These are phyloP conservation scores for Penicillium parvum DNA, from an alignment of 495 filamentous ascomycete species.

Conservation along the genomic window DNA sequence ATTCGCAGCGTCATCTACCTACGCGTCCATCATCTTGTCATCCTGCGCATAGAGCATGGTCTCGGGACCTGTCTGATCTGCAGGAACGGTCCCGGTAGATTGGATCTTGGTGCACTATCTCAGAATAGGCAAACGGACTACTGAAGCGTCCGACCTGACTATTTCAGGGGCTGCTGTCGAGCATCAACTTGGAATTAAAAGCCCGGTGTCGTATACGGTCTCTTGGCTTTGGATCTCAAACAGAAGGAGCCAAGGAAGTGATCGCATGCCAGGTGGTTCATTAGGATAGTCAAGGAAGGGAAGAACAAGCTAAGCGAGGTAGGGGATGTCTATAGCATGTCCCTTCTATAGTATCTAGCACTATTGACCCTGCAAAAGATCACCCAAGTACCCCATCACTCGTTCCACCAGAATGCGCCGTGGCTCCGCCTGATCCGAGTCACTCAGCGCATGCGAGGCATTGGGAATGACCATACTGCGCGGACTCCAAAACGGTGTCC, in stretches of 20 bases:
- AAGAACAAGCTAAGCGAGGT: too few species aligned
- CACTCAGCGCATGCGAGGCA: constrained; percentile 45
- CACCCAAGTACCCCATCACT: constrained; percentile 30
- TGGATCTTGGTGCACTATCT: constrained; percentile 16
- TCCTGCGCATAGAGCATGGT: neutral
- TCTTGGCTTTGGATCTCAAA: too few species aligned
- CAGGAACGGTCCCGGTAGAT: constrained; percentile 8
- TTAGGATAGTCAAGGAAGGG: too few species aligned
- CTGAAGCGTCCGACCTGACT: too few species aligned
- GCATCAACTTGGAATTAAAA: too few species aligned
- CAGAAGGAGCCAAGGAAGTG: too few species aligned
- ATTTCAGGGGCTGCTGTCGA: too few species aligned
- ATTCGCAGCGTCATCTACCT: neutral
- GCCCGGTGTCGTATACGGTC: too few species aligned
- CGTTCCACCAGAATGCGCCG: constrained; percentile 31
- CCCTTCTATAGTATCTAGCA: too few species aligned
- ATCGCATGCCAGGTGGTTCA: too few species aligned
- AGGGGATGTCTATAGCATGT: too few species aligned
- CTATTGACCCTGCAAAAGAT: constrained; percentile 17
- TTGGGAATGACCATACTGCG: constrained; percentile 40
- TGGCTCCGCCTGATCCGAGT: constrained; percentile 43
- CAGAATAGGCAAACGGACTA: constrained; percentile 7
- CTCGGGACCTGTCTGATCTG: constrained; percentile 8
- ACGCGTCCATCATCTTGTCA: neutral
- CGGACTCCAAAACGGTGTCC: constrained; percentile 33